These are phyloP conservation scores for Cokeromyces recurvatus DNA, from an alignment of 371 early-diverging fungal species.

Conservation along the genomic window DNA sequence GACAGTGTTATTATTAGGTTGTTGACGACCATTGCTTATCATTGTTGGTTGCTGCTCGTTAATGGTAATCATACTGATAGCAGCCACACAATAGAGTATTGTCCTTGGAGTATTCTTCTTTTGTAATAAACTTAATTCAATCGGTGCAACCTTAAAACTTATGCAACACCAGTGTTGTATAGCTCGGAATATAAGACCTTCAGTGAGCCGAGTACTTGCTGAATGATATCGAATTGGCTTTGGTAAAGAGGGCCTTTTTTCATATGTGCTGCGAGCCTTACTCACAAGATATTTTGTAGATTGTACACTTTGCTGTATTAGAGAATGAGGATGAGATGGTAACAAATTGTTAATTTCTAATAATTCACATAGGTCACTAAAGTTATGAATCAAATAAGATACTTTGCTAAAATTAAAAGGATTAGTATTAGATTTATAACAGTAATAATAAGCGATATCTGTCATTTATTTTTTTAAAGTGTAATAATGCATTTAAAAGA, in stretches of 20 bases:
- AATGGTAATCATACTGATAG: conserved; percentile 15
- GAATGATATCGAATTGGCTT: conserved; percentile 8
- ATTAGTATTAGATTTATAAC: too few species aligned
- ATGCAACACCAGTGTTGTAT: conserved; percentile 24
- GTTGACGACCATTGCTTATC: too few species aligned
- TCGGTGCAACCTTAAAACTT: conserved; percentile 20
- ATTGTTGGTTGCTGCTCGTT: background rate
- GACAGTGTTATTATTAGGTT: background rate
- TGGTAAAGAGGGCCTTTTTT: conserved; percentile 2
- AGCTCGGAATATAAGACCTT: conserved; percentile 16
- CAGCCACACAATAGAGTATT: conserved; percentile 19
- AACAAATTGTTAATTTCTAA: background rate
- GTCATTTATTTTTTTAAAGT: too few species aligned
- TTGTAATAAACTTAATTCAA: conserved; percentile 10
- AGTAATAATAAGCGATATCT: too few species aligned
- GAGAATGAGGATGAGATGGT: background rate
- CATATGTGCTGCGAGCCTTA: too few species aligned
- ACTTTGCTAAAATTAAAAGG: background rate
- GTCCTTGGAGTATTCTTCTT: conserved; percentile 10
- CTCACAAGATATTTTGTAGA: background rate
- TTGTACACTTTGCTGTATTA: conserved; percentile 1
- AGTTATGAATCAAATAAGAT: conserved; percentile 3
- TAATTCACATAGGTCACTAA: conserved; percentile 5
- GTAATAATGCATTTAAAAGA: too few species aligned
- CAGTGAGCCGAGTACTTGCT: conserved; percentile 5